These are phyloP conservation scores for Prorocentrum cordatum DNA, from an alignment of 169 alveolate genomes.

Conservation along the genomic window DNA sequence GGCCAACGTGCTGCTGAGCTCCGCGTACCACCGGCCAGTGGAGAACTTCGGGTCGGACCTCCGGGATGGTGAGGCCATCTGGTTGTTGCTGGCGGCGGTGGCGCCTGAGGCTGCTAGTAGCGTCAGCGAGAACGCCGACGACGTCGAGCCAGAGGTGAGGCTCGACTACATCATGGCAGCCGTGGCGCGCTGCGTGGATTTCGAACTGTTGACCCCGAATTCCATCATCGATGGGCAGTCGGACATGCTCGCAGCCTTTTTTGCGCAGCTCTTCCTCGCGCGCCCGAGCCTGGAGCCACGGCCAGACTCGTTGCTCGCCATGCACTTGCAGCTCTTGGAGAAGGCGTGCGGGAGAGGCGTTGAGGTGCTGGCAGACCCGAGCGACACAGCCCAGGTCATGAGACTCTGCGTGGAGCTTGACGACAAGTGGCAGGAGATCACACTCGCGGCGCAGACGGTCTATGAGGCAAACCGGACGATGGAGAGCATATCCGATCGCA, in stretches of 20 bases:
- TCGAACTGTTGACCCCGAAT: not conserved
- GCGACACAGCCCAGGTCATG: slow-evolving; percentile 2
- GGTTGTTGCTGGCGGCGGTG: not conserved
- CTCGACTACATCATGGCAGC: slow-evolving; percentile 21
- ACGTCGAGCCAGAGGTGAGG: not conserved
- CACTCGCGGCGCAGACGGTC: slow-evolving; percentile 40
- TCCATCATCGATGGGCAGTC: slow-evolving; percentile 36
- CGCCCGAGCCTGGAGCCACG: slow-evolving; percentile 38
- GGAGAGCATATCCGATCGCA: slow-evolving; percentile 1
- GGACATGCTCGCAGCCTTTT: slow-evolving; percentile 48
- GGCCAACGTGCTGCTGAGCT: slow-evolving; percentile 49
- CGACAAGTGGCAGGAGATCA: slow-evolving; percentile 13
- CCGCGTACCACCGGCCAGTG: slow-evolving; percentile 22
- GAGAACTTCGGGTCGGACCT: slow-evolving; percentile 57
- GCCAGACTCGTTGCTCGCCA: slow-evolving; percentile 38
- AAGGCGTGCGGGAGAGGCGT: slow-evolving; percentile 23
- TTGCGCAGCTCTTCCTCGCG: slow-evolving; percentile 43
- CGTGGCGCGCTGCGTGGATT: slow-evolving; percentile 24
- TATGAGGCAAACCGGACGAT: slow-evolving; percentile 15
- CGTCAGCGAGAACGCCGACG: not conserved
- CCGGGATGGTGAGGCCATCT: not conserved
- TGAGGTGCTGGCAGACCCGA: not conserved
- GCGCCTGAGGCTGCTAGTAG: slow-evolving; percentile 4
- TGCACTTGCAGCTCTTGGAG: slow-evolving; percentile 23
- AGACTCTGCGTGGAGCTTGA: slow-evolving; percentile 22